Base-by-base conservation (phyloP, 441 rosid genomes). In the Bocquillonia castaneifolia region DNA sequence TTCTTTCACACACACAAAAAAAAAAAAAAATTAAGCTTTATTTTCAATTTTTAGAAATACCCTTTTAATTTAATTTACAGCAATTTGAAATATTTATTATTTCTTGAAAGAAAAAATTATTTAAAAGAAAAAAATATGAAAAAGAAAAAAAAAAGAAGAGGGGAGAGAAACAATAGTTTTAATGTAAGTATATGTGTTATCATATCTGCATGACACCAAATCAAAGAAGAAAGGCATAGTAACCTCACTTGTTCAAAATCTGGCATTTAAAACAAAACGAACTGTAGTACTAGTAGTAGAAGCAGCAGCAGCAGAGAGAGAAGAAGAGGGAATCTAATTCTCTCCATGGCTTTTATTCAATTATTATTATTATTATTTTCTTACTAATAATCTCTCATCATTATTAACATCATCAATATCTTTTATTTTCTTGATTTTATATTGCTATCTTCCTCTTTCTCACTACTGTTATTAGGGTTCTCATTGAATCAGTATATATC, bases 121-220 rank as follows among this genome's bases (percentile, higher is more conserved):
- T 34, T 58, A 23, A 63, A 37, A 40, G 29, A 31, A 51, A 44
- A 5, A 45, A 59, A 47, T n/a, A 34, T 5, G 48, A 0, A 20
- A 5, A 55, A 9, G 17, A 8, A 44, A 40, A 20, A n/a, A 18
- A 29, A 52, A 36, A 75, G 56, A 62, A 10, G 20, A 15, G 34
- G 66, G 34, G 68, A n/a, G 47, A 42, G 47, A 18, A 47, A 56
- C 54, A 62, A 62, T 54, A 44, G 34, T 28, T 72, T 59, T 47
- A 42, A 32, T 75, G 83, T n/a, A n/a, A n/a, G n/a, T 69, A 45
- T 83, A 78, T 78, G 81, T 84, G 89, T 81, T 72, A 54, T 82
- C 76, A 59, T 77, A 77, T 74, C 70, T 79, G 83, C 80, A 71
- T 70, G 84, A 83, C 86, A 82, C 81, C 84, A 63, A 79, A 84